Evolutionary conservation across 345 rosid species (phyloP).

Genomic region (Cardamine occulta): DNA sequence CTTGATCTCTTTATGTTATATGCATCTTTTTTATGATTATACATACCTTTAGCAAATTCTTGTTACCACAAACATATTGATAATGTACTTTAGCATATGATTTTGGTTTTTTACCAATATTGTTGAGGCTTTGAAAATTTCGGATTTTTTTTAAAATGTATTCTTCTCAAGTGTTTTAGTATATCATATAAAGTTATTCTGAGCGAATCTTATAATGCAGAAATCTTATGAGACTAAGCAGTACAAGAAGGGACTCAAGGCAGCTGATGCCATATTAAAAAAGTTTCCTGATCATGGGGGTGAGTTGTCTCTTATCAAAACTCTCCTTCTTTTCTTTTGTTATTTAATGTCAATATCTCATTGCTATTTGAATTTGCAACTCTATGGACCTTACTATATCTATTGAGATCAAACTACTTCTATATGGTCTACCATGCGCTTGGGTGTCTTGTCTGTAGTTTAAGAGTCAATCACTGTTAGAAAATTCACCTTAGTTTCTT

Average conservation of each 20-base stretch:
- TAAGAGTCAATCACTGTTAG: not conserved
- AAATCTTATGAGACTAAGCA: slow-evolving; percentile 99
- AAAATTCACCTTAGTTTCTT: not conserved
- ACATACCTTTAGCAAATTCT: not conserved
- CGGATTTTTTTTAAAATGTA: not conserved
- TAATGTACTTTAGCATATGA: not conserved
- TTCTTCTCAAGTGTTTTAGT: not conserved
- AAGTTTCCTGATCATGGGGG: slow-evolving; percentile 99
- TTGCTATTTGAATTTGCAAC: slow-evolving; percentile 2
- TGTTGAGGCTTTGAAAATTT: not conserved
- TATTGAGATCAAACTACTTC: not conserved
- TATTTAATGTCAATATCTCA: not conserved
- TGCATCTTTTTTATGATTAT: not conserved
- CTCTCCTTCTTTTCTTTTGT: not conserved
- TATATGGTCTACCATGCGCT: not conserved
- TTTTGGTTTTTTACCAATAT: not conserved
- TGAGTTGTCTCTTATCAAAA: slow-evolving; percentile 40
- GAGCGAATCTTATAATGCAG: slow-evolving; percentile 49
- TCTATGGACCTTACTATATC: slow-evolving; percentile 10
- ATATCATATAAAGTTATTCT: not conserved
- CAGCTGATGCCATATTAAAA: slow-evolving; percentile 96
- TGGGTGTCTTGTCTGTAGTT: not conserved
- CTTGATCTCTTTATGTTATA: not conserved
- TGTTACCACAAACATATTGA: not conserved
- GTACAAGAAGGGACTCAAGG: slow-evolving; percentile 97